These are phyloP conservation scores for Fusarium sarcochroum DNA, from an alignment of 2,329 filamentous ascomycete genomes.

Conservation along the genomic window DNA sequence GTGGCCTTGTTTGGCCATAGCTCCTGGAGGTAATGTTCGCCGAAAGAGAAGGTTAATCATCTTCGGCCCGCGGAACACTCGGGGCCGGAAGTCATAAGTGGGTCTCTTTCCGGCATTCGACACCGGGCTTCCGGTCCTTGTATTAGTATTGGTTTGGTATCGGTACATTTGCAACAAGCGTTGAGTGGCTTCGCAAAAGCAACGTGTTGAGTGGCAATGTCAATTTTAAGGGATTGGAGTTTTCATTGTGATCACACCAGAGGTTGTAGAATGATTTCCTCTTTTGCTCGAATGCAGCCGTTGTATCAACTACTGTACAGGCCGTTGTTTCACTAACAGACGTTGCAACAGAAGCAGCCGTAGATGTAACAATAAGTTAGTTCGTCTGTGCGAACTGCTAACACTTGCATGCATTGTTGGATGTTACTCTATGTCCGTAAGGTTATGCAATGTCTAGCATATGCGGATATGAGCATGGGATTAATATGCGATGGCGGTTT, in stretches of 20 bases:
- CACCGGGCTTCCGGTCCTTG: constrained; percentile 4
- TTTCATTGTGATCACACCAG: neutral
- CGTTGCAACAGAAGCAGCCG: constrained; percentile 4
- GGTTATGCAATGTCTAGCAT: neutral
- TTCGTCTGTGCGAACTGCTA: neutral
- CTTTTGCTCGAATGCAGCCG: neutral
- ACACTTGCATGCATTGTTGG: neutral
- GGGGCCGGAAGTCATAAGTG: constrained; percentile 9
- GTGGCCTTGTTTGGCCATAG: neutral
- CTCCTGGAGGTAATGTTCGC: neutral
- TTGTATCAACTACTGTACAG: constrained; percentile 1
- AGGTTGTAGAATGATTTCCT: neutral
- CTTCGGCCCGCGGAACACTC: constrained; percentile 11
- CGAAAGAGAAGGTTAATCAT: constrained; percentile 2
- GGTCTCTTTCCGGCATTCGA: neutral
- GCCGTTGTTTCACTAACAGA: constrained; percentile 12
- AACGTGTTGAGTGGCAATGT: neutral
- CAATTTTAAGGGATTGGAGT: neutral
- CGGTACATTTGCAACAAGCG: neutral
- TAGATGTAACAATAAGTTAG: neutral
- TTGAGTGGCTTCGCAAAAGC: neutral
- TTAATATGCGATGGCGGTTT: neutral
- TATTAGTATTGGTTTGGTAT: constrained; percentile 3
- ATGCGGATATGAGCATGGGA: too few relatives aligned
- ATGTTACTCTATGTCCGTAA: neutral